Conservation (phyloP, 306 rosid species). For the Abrus pulchellus region DNA sequence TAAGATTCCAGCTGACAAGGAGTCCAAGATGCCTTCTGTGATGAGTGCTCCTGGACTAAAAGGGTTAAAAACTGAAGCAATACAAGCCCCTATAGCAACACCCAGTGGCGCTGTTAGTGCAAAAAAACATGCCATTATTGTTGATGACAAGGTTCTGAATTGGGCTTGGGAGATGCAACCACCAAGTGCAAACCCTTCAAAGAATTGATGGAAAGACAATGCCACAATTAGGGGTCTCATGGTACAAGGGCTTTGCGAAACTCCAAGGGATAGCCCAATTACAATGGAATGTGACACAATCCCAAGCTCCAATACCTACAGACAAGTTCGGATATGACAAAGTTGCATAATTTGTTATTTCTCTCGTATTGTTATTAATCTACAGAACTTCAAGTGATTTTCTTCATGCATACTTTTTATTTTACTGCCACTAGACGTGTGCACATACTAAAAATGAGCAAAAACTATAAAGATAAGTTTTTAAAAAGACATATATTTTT, state of each 20-base stretch:
- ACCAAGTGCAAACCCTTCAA: constrained; percentile 98
- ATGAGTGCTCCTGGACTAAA: constrained; percentile 77
- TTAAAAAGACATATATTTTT: too few species aligned
- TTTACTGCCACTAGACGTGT: neutral
- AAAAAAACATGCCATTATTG: constrained; percentile 83
- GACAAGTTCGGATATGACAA: neutral
- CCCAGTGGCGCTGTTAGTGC: constrained; percentile 84
- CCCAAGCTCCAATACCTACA: constrained; percentile 92
- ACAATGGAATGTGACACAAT: constrained; percentile 94
- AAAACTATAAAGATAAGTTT: neutral
- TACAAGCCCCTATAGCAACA: constrained; percentile 66
- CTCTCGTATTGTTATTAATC: neutral
- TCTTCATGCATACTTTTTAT: neutral
- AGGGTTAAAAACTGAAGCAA: constrained; percentile 75
- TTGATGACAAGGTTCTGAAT: constrained; percentile 64
- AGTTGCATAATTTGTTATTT: constrained; percentile 6
- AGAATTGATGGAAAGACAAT: constrained; percentile 90
- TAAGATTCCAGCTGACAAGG: constrained; percentile 86
- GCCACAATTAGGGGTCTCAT: constrained; percentile 88
- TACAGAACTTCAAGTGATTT: neutral
- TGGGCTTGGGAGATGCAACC: constrained; percentile 97
- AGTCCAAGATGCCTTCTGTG: constrained; percentile 83
- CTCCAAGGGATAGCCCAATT: constrained; percentile 91
- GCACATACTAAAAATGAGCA: neutral
- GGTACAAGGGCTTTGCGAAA: constrained; percentile 90